Percentiles rank a stretch among this genome's conserved stretches.
Conservation (phyloP, 2,329 filamentous ascomycete species). For the Fusarium paranaense region DNA sequence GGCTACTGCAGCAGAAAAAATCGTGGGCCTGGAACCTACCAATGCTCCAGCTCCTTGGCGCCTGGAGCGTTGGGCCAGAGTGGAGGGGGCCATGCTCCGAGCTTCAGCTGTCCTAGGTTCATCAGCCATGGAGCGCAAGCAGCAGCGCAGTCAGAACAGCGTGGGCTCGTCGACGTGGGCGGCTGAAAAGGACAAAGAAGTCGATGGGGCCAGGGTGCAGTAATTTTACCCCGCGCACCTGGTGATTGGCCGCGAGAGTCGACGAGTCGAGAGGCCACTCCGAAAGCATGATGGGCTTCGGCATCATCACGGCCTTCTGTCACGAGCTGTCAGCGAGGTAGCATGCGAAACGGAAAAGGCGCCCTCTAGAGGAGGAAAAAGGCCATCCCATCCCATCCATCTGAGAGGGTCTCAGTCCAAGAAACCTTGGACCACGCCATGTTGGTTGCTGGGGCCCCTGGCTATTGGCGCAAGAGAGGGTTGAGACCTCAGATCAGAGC, state of each 20-base stretch:
- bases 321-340: conserved; percentile 22
- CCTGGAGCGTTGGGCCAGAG: neutral
- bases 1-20: conserved; percentile 1
- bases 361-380: neutral
- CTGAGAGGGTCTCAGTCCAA: neutral
- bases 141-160: conserved; percentile 3
- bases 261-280: conserved; percentile 1
- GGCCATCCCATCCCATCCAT: neutral
- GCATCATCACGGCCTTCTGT: conserved; percentile 32
- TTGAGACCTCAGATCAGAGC: conserved; percentile 4
- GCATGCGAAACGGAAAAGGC: conserved; percentile 13
- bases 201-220: conserved; percentile 8
- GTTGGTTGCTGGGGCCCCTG: conserved; percentile 15
- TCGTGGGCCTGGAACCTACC: neutral
- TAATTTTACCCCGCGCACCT: conserved; percentile 19
- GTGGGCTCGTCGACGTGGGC: conserved; percentile 4
- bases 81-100: neutral
- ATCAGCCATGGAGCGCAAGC: neutral
- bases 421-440: conserved; percentile 34
- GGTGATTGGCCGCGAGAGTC: conserved; percentile 19
- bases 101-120: conserved; percentile 12
- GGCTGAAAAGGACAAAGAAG: conserved; percentile 20
- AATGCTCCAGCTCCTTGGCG: conserved; percentile 5
- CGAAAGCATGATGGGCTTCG: conserved; percentile 33
- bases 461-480: neutral